Conservation (phyloP, 495 filamentous ascomycete species). For the Penicillium salamii region DNA sequence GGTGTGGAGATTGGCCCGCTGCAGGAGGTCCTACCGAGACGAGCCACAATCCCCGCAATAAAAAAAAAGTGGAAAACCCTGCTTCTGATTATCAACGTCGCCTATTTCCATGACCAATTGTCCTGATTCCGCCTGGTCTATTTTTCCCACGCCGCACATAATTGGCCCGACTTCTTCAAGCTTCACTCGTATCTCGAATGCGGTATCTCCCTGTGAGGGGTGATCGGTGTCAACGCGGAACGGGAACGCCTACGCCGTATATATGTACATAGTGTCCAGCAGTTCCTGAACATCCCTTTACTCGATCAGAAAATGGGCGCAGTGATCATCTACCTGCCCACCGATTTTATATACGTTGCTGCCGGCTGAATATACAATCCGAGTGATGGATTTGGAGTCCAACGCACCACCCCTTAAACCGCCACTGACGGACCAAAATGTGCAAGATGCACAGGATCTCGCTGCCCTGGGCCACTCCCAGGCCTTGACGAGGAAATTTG, state of each 20-base stretch:
- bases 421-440: conserved; percentile 21
- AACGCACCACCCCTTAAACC: conserved; percentile 31
- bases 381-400: conserved; percentile 35
- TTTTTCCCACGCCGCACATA: neutral
- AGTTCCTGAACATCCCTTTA: neutral
- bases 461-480: conserved; percentile 53
- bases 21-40: conserved; percentile 27
- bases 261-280: conserved; percentile 16
- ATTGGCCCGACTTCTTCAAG: conserved; percentile 20
- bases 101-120: conserved; percentile 20
- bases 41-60: conserved; percentile 20
- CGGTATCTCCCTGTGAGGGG: conserved; percentile 16
- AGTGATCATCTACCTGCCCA: conserved; percentile 10
- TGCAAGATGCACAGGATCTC: conserved; percentile 45
- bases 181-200: conserved; percentile 26
- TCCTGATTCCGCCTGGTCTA: conserved; percentile 1
- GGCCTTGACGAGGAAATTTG: conserved; percentile 47
- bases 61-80: conserved; percentile 9
- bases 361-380: conserved; percentile 6
- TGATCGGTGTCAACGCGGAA: conserved; percentile 8
- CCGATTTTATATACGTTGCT: conserved; percentile 15
- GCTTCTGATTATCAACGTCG: conserved; percentile 19
- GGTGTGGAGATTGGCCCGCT: conserved; percentile 18
- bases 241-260: neutral
- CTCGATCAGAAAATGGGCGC: conserved; percentile 26